Conservation (phyloP, 2,329 filamentous ascomycete genomes). For the Phaeosphaeria sp. region DNA sequence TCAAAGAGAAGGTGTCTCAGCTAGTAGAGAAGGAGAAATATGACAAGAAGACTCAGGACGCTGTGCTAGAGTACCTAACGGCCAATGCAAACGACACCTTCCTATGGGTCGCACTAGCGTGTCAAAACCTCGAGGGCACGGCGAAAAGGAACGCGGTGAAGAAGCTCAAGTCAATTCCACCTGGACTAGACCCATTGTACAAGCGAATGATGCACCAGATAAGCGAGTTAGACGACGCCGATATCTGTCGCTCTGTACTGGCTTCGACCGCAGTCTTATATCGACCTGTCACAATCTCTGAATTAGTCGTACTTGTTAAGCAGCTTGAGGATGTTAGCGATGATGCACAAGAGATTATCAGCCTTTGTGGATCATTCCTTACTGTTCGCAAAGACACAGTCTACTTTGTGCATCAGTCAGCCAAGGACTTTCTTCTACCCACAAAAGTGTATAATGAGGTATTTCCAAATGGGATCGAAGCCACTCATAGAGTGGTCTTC, state of each 20-base stretch:
- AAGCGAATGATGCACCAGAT: constrained; percentile 49
- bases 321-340: background rate
- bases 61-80: constrained; percentile 31
- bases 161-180: constrained; percentile 28
- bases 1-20: constrained; percentile 41
- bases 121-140: constrained; percentile 35
- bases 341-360: constrained; percentile 8
- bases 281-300: constrained; percentile 17
- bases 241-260: constrained; percentile 47
- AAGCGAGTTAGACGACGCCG: constrained; percentile 23
- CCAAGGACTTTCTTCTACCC: constrained; percentile 50
- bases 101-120: constrained; percentile 34
- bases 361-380: constrained; percentile 51
- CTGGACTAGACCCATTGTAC: constrained; percentile 49
- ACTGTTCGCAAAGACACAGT: constrained; percentile 31
- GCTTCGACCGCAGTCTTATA: constrained; percentile 26
- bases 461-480: constrained; percentile 25
- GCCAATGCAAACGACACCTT: constrained; percentile 51
- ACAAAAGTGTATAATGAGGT: constrained; percentile 28
- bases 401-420: constrained; percentile 43
- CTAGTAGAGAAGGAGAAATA: constrained; percentile 29
- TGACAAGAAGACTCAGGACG: constrained; percentile 45
- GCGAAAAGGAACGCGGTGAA: constrained; percentile 8
- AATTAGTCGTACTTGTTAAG: constrained; percentile 9
- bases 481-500: constrained; percentile 18